These are phyloP conservation scores for Diversispora epigaea DNA, from an alignment of 192 early-diverging fungal genomes.

Conservation along the genomic window DNA sequence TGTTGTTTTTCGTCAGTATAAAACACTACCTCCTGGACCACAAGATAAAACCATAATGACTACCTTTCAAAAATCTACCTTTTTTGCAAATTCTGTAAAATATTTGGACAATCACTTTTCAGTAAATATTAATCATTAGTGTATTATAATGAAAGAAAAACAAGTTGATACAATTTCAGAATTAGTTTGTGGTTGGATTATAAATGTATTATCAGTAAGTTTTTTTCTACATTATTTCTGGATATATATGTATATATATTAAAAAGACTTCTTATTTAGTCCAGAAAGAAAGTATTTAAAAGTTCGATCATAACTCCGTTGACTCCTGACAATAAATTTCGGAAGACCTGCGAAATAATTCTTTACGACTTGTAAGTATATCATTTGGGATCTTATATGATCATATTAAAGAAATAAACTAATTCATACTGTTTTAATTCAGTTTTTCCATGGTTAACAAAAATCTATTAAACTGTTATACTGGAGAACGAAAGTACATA, in stretches of 20 bases:
- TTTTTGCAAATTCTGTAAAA: background rate
- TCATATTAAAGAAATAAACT: background rate
- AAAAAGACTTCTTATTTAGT: slow-evolving; percentile 23
- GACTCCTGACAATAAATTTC: slow-evolving; percentile 18
- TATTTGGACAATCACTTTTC: slow-evolving; percentile 14
- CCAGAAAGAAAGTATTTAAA: slow-evolving; percentile 21
- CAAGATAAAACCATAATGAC: background rate
- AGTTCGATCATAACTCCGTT: slow-evolving; percentile 4
- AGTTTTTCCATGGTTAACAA: slow-evolving; percentile 28
- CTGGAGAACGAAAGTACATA: slow-evolving; percentile 24
- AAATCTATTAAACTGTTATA: background rate
- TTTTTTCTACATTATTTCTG: slow-evolving; percentile 1
- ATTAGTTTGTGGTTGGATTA: slow-evolving; percentile 3
- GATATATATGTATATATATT: background rate
- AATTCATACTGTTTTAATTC: slow-evolving; percentile 13
- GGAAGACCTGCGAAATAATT: slow-evolving; percentile 13
- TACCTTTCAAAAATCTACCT: background rate
- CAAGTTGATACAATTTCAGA: slow-evolving; percentile 8
- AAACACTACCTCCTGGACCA: slow-evolving; percentile 9
- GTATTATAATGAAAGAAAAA: too few species aligned
- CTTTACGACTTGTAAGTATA: slow-evolving; percentile 24
- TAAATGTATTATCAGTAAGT: slow-evolving; percentile 20
- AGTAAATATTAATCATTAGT: too few species aligned
- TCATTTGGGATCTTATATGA: slow-evolving; percentile 3
- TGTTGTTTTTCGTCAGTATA: slow-evolving; percentile 16